These are phyloP conservation scores for Cutaneotrichosporon cavernicola DNA, from an alignment of 1,284 basidiomycete genomes.

Conservation along the genomic window DNA sequence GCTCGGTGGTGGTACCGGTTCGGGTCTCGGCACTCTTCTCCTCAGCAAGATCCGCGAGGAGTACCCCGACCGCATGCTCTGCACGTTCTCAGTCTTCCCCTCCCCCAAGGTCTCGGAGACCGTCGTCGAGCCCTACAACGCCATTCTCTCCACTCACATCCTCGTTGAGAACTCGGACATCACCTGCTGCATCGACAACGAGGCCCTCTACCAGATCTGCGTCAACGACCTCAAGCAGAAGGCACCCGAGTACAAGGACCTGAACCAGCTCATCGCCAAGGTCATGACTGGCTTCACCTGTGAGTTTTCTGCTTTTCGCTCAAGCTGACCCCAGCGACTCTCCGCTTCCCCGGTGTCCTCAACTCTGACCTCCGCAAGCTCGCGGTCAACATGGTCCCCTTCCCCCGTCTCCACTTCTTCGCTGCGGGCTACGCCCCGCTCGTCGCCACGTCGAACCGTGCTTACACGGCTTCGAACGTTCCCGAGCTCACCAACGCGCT, in stretches of 20 bases:
- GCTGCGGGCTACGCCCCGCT: slow-evolving; percentile 85
- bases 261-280: slow-evolving; percentile 94
- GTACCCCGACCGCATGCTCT: slow-evolving; percentile 65
- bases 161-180: slow-evolving; percentile 65
- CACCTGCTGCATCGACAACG: slow-evolving; percentile 80
- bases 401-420: slow-evolving; percentile 96
- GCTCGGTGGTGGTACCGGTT: slow-evolving; percentile 63
- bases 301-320: neutral
- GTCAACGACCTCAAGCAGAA: slow-evolving; percentile 93
- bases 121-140: slow-evolving; percentile 66
- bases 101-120: slow-evolving; percentile 63
- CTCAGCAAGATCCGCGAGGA: slow-evolving; percentile 65
- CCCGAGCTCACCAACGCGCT: slow-evolving; percentile 44
- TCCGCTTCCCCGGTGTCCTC: slow-evolving; percentile 90
- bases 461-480: slow-evolving; percentile 57
- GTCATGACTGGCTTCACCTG: slow-evolving; percentile 81
- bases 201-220: slow-evolving; percentile 97
- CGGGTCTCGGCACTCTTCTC: slow-evolving; percentile 63
- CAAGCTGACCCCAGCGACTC: slow-evolving; percentile 18
- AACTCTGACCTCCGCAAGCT: slow-evolving; percentile 97
- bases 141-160: slow-evolving; percentile 62
- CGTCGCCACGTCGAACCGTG: slow-evolving; percentile 62
- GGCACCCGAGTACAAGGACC: slow-evolving; percentile 91
- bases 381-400: slow-evolving; percentile 98
- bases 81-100: slow-evolving; percentile 63